Conservation (phyloP, 163 green algal species). For the Chlorella variabilis region DNA sequence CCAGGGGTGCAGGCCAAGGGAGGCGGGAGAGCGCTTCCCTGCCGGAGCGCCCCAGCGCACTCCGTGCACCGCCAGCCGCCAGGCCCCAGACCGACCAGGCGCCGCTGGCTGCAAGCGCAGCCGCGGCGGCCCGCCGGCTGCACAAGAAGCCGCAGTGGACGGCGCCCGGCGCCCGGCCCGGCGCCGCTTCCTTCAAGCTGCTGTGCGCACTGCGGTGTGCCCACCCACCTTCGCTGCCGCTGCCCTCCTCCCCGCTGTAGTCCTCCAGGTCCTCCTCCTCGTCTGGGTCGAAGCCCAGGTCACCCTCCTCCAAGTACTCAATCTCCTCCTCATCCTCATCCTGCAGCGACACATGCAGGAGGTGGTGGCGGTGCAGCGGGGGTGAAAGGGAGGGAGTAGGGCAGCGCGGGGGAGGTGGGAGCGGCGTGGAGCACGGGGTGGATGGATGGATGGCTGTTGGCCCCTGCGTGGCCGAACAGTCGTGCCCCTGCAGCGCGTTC, state of each 20-base stretch:
- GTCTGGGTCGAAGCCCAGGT: slow-evolving; percentile 54
- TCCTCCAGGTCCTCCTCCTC: slow-evolving; percentile 49
- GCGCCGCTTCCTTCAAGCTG: too few relatives aligned
- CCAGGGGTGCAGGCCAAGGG: too few relatives aligned
- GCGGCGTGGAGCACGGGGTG: too few relatives aligned
- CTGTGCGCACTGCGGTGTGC: too few relatives aligned
- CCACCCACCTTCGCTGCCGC: neutral
- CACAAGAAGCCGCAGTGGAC: neutral
- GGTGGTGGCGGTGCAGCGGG: neutral
- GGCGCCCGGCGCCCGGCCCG: neutral
- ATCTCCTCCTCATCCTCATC: slow-evolving; percentile 54
- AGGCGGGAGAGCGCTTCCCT: neutral
- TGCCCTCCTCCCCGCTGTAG: slow-evolving; percentile 3
- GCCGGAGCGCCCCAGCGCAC: too few relatives aligned
- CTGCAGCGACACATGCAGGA: neutral
- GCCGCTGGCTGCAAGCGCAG: neutral
- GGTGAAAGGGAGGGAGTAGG: neutral
- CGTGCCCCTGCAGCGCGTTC: too few relatives aligned
- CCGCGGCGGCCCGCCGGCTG: neutral
- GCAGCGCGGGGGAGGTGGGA: too few relatives aligned
- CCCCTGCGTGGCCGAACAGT: too few relatives aligned
- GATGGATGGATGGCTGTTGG: too few relatives aligned
- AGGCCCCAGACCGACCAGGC: too few relatives aligned
- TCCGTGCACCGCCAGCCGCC: neutral
- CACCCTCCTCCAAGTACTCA: slow-evolving; percentile 56